These are phyloP conservation scores for Russula griseocarnosa DNA, from an alignment of 768 basidiomycete species.

Conservation along the genomic window DNA sequence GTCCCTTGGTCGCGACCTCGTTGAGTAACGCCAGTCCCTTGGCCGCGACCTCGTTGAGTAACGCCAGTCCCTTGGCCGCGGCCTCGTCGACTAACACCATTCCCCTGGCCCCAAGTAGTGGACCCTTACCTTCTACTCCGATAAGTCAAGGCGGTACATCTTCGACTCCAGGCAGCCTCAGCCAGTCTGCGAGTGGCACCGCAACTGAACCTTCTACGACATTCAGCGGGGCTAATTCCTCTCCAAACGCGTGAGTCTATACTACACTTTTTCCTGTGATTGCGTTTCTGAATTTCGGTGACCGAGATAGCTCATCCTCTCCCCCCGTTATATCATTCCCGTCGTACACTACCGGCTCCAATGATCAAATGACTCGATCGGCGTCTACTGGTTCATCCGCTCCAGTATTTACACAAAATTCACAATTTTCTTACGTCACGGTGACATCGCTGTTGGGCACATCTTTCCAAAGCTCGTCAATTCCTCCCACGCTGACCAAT, in stretches of 20 bases:
- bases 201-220: not conserved
- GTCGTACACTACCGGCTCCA: not conserved
- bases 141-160: not conserved
- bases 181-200: not conserved
- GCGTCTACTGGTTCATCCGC: constrained; percentile 24
- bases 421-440: constrained; percentile 39
- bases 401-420: constrained; percentile 31
- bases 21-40: too few relatives aligned
- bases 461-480: constrained; percentile 29
- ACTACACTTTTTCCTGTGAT: not conserved
- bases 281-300: not conserved
- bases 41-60: too few relatives aligned
- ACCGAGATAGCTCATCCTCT: constrained; percentile 4
- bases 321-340: constrained; percentile 26
- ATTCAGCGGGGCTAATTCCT: not conserved
- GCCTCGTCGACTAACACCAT: too few relatives aligned
- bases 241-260: constrained; percentile 3
- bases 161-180: not conserved
- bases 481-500: constrained; percentile 32
- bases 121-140: not conserved
- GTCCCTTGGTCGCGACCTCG: too few relatives aligned
- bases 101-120: too few relatives aligned
- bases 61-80: too few relatives aligned
- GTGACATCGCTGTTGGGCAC: constrained; percentile 35
- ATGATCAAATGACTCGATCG: not conserved